Conservation (phyloP, 306 rosid genomes). For the Cicer arietinum region DNA sequence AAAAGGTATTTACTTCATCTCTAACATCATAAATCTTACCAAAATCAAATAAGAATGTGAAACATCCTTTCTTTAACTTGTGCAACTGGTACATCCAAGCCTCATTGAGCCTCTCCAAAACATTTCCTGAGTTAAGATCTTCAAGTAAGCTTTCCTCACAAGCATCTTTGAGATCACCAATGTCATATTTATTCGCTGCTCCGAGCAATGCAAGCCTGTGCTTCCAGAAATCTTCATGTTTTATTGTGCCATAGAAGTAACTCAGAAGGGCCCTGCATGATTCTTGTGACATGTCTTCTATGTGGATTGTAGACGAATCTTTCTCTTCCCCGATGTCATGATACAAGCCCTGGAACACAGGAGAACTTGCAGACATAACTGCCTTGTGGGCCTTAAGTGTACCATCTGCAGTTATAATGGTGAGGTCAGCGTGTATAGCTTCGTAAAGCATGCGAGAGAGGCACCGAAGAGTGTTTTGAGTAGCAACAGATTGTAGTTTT, state of each 20-base stretch:
- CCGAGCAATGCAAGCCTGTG: slow-evolving; percentile 74
- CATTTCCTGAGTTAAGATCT: slow-evolving; percentile 74
- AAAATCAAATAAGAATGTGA: slow-evolving; percentile 71
- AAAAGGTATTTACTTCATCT: slow-evolving; percentile 63
- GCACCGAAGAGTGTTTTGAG: slow-evolving; percentile 63
- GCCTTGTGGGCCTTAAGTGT: slow-evolving; percentile 73
- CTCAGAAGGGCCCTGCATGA: slow-evolving; percentile 64
- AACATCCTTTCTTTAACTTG: slow-evolving; percentile 77
- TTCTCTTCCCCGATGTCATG: slow-evolving; percentile 54
- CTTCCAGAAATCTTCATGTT: slow-evolving; percentile 77
- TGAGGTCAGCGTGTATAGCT: slow-evolving; percentile 67
- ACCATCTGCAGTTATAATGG: slow-evolving; percentile 64
- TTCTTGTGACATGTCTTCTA: slow-evolving; percentile 71
- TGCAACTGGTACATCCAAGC: slow-evolving; percentile 68
- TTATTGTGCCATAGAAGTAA: slow-evolving; percentile 75
- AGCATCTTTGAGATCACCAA: slow-evolving; percentile 64
- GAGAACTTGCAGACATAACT: slow-evolving; percentile 72
- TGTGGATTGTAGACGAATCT: slow-evolving; percentile 65
- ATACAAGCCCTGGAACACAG: slow-evolving; percentile 64
- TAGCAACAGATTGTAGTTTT: slow-evolving; percentile 58
- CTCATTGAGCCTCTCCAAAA: slow-evolving; percentile 74
- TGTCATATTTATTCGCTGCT: slow-evolving; percentile 70
- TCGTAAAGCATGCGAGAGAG: slow-evolving; percentile 81
- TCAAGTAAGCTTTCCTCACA: slow-evolving; percentile 84
- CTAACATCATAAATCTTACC: slow-evolving; percentile 73